Base-by-base conservation (phyloP, 805 yeast species). In the Ogataea nitratoaversa region DNA sequence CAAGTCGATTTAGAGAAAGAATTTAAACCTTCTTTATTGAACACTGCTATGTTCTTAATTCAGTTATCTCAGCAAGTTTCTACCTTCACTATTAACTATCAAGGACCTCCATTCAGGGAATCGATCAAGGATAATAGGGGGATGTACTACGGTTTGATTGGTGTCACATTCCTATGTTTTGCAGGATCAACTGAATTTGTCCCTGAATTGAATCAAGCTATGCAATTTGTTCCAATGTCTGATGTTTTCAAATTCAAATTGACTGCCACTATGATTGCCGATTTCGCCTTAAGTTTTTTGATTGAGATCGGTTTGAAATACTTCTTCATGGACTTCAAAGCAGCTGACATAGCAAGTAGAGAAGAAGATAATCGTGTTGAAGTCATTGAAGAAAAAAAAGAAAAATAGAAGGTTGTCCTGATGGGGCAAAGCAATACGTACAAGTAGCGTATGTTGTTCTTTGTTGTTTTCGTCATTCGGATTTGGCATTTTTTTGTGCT, bases 11-110 rank as follows among this genome's bases (percentile, higher is more conserved):
- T 93, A 50, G 98, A 93, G 58, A 89, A 88, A 61, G 80, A 74
- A 50, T 93, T 93, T 57, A 62, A 70, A 39, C 99, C 99, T 34
- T 88, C 97, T 3, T 72, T 93, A 59, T 76, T 93, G 61, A 93
- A 93, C 68, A 91, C 98, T 30, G 97, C 96, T 56, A 90, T 93
- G 72, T 93, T 90, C 67, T 74, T 93, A 61, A 76, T 93, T 42
- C 97, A 90, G 65, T 74, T 93, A 56, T 91, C 95, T 16, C 98
- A 93, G 70, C 96, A 93, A 65, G 95, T 93, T 38, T 87, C 97
- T 13, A 93, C 99, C 0, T 93, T 90, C 71, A 96, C 96, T 17
- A 96, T 93, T 43, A 93, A 93, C 68, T 93, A 93, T 66, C 95
- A 88, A 69, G 99, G 99, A 40, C 81, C 84, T 52, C 99, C 99